Base-by-base conservation (phyloP, 768 basidiomycete species). In the Pleurotus eryngii region DNA sequence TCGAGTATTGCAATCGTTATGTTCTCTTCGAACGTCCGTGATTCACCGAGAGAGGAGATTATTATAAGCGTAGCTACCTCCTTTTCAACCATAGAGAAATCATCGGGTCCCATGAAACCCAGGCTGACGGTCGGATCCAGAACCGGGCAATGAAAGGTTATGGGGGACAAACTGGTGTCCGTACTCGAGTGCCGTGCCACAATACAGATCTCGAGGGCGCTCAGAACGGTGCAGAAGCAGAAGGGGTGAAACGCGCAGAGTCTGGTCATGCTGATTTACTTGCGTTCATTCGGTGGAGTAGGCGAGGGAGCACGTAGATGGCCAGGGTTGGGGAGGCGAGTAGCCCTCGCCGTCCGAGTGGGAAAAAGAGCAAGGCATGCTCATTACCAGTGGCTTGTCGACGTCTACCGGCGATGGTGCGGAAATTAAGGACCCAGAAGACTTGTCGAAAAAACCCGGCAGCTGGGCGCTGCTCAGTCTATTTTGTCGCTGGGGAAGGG, bases 1-100 rank as follows among this genome's bases (percentile, higher is more conserved):
- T 59, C 48, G n/a, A 69, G 59, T 40, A 69, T 40, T 3, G 67
- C 62, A 3, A 69, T 63, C 2, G 62, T 62, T 26, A 69, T 48
- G 35, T 58, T 57, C 54, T 69, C 64, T 20, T 66, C 68, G 40
- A 69, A 55, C 15, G 63, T 54, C 65, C 63, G 65, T 3, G 27
- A 39, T 42, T 15, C 24, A 8, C 11, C 56, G 11, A 55, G 12
- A 12, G 7, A 22, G 47, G 9, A 26, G 37, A 45, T 9, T 40
- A 53, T 9, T 45, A 45, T 11, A 22, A 15, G 8, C 2, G 6
- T 45, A n/a, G 43, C n/a, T 45, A 17, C 3, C 2, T n/a, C 43
- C 43, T 45, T 45, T 17, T n/a, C 43, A 45, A 22, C 14, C 7
- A 45, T 17, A 45, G 17, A n/a, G 17, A 45, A 45, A 45, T 45